Evolutionary conservation across 2,329 filamentous ascomycete species (phyloP).

Genomic region (Talaromyces sp.): DNA sequence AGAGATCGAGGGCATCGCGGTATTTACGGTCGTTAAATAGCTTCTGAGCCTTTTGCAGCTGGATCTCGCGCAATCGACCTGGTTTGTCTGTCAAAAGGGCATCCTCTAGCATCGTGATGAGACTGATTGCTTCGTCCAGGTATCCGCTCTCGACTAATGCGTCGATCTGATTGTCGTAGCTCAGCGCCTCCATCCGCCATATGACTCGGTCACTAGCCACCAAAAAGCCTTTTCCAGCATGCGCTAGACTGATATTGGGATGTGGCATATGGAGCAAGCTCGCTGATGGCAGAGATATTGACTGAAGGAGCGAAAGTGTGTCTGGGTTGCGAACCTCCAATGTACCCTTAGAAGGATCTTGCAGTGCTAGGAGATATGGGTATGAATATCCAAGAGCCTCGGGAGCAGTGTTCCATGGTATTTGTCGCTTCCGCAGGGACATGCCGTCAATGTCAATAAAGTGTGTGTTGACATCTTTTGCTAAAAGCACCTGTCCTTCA

Average conservation of each 20-base stretch:
- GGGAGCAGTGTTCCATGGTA: conserved; percentile 86
- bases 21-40: conserved; percentile 81
- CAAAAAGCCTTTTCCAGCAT: conserved; percentile 92
- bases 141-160: conserved; percentile 67
- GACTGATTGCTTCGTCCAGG: conserved; percentile 87
- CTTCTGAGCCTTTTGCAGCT: conserved; percentile 82
- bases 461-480: conserved; percentile 93
- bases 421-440: conserved; percentile 72
- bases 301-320: conserved; percentile 83
- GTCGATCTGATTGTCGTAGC: conserved; percentile 84
- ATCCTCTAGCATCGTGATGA: conserved; percentile 86
- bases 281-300: conserved; percentile 72
- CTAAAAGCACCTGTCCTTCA: conserved; percentile 81
- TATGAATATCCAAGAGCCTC: conserved; percentile 95
- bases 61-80: conserved; percentile 73
- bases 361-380: conserved; percentile 84
- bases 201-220: conserved; percentile 86
- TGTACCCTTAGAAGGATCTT: conserved; percentile 73
- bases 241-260: conserved; percentile 86
- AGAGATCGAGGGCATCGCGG: conserved; percentile 78
- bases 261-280: conserved; percentile 85
- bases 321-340: conserved; percentile 90
- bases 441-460: conserved; percentile 84
- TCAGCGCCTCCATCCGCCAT: conserved; percentile 92
- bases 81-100: conserved; percentile 79